Conservation (phyloP, 768 basidiomycete genomes). For the Amanita subjunquillea region DNA sequence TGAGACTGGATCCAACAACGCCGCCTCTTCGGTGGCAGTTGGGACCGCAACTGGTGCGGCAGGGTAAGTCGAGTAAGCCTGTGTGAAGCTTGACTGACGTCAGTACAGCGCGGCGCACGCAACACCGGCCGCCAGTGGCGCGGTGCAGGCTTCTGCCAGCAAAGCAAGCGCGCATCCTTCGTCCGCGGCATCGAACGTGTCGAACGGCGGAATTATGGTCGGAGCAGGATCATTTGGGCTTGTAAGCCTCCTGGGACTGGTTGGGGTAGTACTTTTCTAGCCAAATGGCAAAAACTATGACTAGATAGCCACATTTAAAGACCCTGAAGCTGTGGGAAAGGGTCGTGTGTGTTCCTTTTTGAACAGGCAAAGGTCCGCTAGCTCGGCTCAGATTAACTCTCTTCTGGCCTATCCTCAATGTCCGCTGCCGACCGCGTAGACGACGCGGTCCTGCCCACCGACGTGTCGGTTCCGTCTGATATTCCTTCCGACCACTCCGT, state of each 20-base stretch:
- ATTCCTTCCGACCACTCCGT: not conserved
- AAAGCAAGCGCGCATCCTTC: constrained; percentile 7
- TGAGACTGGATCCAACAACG: not conserved
- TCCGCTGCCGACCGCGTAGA: constrained; percentile 2
- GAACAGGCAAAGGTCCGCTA: not conserved
- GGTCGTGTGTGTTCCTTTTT: constrained; percentile 2
- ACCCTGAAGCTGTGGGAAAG: constrained; percentile 2
- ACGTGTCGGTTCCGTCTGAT: constrained; percentile 4
- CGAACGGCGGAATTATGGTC: constrained; percentile 13
- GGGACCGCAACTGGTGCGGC: not conserved
- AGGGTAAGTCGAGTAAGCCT: not conserved
- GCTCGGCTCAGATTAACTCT: not conserved
- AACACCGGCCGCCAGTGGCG: not conserved
- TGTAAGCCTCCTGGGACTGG: constrained; percentile 38
- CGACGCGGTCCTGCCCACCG: not conserved
- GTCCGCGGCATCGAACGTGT: constrained; percentile 14
- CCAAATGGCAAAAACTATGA: not conserved
- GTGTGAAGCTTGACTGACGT: not conserved
- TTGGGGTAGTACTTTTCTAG: constrained; percentile 41
- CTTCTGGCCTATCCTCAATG: constrained; percentile 6
- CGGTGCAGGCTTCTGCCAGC: constrained; percentile 9
- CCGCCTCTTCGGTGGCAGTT: not conserved
- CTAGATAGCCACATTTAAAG: not conserved
- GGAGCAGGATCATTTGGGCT: constrained; percentile 27
- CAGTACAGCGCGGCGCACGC: not conserved